These are phyloP conservation scores for Centrapalus pauciflorus DNA, from an alignment of 129 eudicot species.

Conservation along the genomic window DNA sequence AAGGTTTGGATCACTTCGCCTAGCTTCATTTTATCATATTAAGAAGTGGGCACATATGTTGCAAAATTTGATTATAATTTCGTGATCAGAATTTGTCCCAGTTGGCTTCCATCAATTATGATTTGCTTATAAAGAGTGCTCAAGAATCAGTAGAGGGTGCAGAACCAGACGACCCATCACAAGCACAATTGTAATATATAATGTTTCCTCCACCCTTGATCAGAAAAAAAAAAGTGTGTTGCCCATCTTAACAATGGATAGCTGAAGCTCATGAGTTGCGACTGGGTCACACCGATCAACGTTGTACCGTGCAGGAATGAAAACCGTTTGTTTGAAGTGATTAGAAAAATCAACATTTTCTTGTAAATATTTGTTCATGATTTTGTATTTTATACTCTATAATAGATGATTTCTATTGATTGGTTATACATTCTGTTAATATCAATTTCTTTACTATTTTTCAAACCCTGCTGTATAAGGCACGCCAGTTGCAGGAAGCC, in stretches of 20 bases:
- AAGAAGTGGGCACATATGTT: not conserved
- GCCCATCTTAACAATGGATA: not conserved
- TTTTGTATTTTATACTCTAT: conserved; percentile 2
- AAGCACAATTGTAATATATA: not conserved
- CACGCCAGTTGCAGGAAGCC: conserved; percentile 43
- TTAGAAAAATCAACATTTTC: not conserved
- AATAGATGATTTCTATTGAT: not conserved
- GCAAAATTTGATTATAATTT: not conserved
- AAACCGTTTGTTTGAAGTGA: not conserved
- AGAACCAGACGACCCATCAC: conserved; percentile 31
- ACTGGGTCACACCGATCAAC: not conserved
- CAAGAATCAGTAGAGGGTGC: conserved; percentile 50
- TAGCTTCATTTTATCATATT: not conserved
- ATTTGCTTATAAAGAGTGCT: conserved; percentile 53
- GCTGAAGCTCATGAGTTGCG: not conserved
- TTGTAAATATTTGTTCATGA: conserved; percentile 10
- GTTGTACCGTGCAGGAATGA: not conserved
- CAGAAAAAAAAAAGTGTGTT: no score
- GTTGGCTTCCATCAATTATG: conserved; percentile 81
- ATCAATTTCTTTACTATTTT: no score
- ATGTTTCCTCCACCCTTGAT: not conserved
- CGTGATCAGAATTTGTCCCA: conserved; percentile 79
- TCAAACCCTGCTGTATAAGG: conserved; percentile 29
- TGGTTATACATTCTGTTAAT: not conserved
- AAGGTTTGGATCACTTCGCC: conserved; percentile 42